Base-by-base conservation (phyloP, 345 rosid genomes). In the Garcia nutans region DNA sequence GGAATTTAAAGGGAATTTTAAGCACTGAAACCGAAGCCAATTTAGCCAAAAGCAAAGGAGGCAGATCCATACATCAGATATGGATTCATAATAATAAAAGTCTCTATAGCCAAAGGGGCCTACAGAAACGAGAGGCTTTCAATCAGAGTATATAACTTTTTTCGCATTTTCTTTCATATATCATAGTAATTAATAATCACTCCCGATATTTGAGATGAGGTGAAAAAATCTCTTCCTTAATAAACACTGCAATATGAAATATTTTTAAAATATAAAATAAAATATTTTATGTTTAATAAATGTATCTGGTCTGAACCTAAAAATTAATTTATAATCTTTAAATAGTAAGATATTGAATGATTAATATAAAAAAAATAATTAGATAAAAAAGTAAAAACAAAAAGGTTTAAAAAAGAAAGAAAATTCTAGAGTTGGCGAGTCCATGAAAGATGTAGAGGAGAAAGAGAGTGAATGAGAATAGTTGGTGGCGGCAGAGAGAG, bases 11-110 rank as follows among this genome's bases (percentile, higher is more conserved):
- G 78, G 65, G 67, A 56, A 59, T 47, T 37, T 45, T 50, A 23
- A 78, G 79, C 86, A 81, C 89, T 86, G 85, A 82, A 87, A 75
- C 64, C 77, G 74, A 79, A 80, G 82, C 63, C 31, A 28, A 28
- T 28, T 28, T 28, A 28, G 31, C 31, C 42, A 45, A 60, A 5
- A 64, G 54, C 47, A 24, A 24, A 17, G 44, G 24, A 59, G 79
- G 65, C 26, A 56, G 85, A 73, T 65, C 75, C 10, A 11, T 8
- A 28, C 31, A 47, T 47, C 50, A 47, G 50, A 47, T 47, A 47
- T 26, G 71, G 78, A 68, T 17, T 74, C 70, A 55, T 42, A 11
- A 47, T 47, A 44, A 44, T 70, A 76, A 76, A 76, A 82, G 76
- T 33, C 65, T 3, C 1, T 28, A 28, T 28, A 19, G 16, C 37